phyloP scores from a whole-genome alignment of 352 stramenopile genomes.

The Peronosclerospora sorghi region DNA sequence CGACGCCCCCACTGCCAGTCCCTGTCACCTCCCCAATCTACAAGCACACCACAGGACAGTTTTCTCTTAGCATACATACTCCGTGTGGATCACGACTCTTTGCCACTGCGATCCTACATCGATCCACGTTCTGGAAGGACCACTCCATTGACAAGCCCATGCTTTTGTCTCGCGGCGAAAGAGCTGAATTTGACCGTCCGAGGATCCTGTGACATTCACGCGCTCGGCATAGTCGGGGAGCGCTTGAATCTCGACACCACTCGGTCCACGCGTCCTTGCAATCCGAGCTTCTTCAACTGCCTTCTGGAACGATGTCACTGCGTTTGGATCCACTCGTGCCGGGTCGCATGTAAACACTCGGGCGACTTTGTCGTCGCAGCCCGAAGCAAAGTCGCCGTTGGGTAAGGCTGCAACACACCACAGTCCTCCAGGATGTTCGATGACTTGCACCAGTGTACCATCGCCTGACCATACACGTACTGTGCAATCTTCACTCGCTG shows the following conservation, averaged over 20 bases:
- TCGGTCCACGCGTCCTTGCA: slow-evolving; percentile 67
- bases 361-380: slow-evolving; percentile 89
- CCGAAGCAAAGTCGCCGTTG: slow-evolving; percentile 88
- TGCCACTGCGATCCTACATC: slow-evolving; percentile 56
- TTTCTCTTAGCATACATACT: no score
- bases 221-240: slow-evolving; percentile 90
- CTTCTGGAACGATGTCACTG: slow-evolving; percentile 52
- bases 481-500: slow-evolving; percentile 76
- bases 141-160: slow-evolving; percentile 93
- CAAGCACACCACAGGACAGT: not conserved
- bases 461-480: slow-evolving; percentile 58
- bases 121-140: slow-evolving; percentile 87
- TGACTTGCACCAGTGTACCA: slow-evolving; percentile 51
- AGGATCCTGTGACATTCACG: slow-evolving; percentile 55
- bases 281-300: slow-evolving; percentile 48
- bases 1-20: slow-evolving; percentile 66
- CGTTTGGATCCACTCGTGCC: slow-evolving; percentile 46
- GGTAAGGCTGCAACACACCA: slow-evolving; percentile 75
- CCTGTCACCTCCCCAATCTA: slow-evolving; percentile 83
- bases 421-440: slow-evolving; percentile 75
- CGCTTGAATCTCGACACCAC: slow-evolving; percentile 88
- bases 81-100: no score
- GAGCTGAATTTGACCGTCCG: slow-evolving; percentile 92
- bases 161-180: slow-evolving; percentile 90
- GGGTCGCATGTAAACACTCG: slow-evolving; percentile 86